Percentiles rank a stretch among this genome's conserved stretches.
Evolutionary conservation across 345 rosid genomes (phyloP).

Genomic region (Theobroma cacao): DNA sequence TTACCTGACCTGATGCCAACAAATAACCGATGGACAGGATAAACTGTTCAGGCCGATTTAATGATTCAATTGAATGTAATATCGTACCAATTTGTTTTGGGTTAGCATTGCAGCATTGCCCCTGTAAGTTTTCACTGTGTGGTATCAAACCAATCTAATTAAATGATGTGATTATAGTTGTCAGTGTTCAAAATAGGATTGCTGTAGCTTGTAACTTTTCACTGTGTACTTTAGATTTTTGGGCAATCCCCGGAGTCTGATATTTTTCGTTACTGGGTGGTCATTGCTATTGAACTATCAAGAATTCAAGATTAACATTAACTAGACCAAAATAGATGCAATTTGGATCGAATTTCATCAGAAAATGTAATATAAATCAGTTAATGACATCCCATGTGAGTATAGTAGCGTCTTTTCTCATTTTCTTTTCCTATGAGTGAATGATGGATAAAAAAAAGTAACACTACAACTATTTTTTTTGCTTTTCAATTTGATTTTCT

Average conservation of each 20-base stretch:
- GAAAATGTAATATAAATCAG: not conserved
- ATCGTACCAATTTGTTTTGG: not conserved
- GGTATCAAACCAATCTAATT: too few relatives aligned
- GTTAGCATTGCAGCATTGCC: not conserved
- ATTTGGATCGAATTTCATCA: not conserved
- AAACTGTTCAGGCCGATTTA: not conserved
- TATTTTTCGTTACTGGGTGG: not conserved
- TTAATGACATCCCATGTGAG: not conserved
- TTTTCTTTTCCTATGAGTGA: not conserved
- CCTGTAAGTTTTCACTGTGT: too few relatives aligned
- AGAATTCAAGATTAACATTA: not conserved
- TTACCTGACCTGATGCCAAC: not conserved
- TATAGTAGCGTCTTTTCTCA: not conserved
- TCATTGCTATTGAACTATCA: not conserved
- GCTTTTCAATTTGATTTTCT: not conserved
- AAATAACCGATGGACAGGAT: not conserved
- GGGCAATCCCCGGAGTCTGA: not conserved
- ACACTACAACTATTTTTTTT: too few relatives aligned
- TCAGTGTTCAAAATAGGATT: not conserved
- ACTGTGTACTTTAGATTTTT: not conserved
- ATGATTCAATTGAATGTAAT: not conserved
- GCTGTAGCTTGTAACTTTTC: not conserved
- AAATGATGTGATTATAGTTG: not conserved
- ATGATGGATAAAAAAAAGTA: not conserved
- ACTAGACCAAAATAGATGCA: not conserved